Percentiles rank a stretch among this genome's conserved stretches.
These are phyloP conservation scores for Powellomyces hirtus DNA, from an alignment of 192 early-diverging fungal species.

Conservation along the genomic window DNA sequence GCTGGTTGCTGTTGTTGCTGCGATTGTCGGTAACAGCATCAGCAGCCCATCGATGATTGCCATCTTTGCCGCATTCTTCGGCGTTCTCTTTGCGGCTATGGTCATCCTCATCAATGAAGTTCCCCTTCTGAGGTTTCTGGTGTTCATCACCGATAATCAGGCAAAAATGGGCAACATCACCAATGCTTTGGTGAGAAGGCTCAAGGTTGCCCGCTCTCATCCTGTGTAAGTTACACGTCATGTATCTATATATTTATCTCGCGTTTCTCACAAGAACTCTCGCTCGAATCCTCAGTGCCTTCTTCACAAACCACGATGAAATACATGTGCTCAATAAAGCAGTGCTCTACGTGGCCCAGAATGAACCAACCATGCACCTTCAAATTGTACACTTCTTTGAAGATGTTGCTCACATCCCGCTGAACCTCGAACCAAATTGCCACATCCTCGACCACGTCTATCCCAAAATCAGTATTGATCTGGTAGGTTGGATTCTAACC, in stretches of 20 bases:
- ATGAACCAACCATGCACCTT: slow-evolving; percentile 45
- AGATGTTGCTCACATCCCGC: slow-evolving; percentile 37
- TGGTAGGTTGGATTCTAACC: no score
- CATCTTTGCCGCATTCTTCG: slow-evolving; percentile 55
- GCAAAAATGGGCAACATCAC: not conserved
- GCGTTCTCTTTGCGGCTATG: slow-evolving; percentile 38
- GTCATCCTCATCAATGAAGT: slow-evolving; percentile 40
- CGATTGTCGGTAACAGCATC: slow-evolving; percentile 47
- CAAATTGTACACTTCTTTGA: slow-evolving; percentile 55
- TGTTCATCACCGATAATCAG: slow-evolving; percentile 1
- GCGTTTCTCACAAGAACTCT: no score
- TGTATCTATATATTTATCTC: not conserved
- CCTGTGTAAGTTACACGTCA: slow-evolving; percentile 35
- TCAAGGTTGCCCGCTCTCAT: slow-evolving; percentile 34
- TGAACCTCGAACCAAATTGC: slow-evolving; percentile 52
- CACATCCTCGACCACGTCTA: slow-evolving; percentile 44
- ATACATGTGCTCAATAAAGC: slow-evolving; percentile 58
- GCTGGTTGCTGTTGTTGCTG: slow-evolving; percentile 19
- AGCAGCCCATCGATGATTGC: slow-evolving; percentile 39
- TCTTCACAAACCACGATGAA: slow-evolving; percentile 58
- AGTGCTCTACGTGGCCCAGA: slow-evolving; percentile 47
- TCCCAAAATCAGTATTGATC: slow-evolving; percentile 8
- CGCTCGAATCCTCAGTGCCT: slow-evolving; percentile 39
- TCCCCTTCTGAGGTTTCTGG: slow-evolving; percentile 31
- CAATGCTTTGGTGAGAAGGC: slow-evolving; percentile 24